These are phyloP conservation scores for Vitis hybrid DNA, from an alignment of 177 flowering plant genomes.

Conservation along the genomic window DNA sequence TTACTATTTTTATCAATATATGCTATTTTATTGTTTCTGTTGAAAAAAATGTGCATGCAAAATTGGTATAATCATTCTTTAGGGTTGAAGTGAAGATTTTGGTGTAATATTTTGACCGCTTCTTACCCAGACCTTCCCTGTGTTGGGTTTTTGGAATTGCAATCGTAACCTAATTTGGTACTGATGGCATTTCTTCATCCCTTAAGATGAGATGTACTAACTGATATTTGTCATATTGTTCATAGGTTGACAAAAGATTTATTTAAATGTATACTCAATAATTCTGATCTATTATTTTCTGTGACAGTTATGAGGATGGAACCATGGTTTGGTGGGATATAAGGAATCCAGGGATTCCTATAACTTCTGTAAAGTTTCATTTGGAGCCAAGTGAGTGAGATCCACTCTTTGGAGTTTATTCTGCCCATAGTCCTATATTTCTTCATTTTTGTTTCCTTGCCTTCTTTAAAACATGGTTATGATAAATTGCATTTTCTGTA, in stretches of 20 bases:
- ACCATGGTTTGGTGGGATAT: constrained; percentile 89
- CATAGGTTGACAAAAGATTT: not conserved
- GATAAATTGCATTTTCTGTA: constrained; percentile 4
- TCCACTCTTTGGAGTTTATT: constrained; percentile 2
- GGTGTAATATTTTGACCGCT: not conserved
- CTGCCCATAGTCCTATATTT: not conserved
- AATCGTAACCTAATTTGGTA: not conserved
- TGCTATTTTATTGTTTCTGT: too few relatives aligned
- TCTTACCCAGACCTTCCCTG: too few relatives aligned
- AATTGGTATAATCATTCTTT: not conserved
- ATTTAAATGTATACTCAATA: not conserved
- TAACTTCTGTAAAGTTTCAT: constrained; percentile 72
- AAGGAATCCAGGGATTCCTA: constrained; percentile 63
- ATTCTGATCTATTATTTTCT: not conserved
- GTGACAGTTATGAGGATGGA: constrained; percentile 86
- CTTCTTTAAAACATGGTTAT: not conserved
- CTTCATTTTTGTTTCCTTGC: not conserved
- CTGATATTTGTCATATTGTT: not conserved
- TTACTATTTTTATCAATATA: too few relatives aligned
- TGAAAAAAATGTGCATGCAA: too few relatives aligned
- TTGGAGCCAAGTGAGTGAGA: constrained; percentile 71
- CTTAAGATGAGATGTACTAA: not conserved
- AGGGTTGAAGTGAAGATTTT: not conserved
- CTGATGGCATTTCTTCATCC: not conserved
- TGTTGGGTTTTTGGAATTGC: constrained; percentile 1